Conservation (phyloP, 768 basidiomycete genomes). For the Lentinula detonsa region DNA sequence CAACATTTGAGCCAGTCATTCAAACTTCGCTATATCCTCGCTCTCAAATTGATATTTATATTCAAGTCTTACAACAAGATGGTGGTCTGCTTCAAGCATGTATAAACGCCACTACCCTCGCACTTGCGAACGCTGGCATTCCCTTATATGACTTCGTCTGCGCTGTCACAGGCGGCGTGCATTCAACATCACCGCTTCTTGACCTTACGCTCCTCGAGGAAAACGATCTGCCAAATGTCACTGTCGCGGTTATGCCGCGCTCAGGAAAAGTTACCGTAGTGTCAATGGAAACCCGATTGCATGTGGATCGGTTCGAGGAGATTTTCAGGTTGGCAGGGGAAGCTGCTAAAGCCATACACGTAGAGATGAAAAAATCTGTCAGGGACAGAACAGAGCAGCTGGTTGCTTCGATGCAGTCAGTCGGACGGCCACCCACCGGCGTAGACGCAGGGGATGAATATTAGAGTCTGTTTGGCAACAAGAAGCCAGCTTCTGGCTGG, state of each 20-base stretch:
- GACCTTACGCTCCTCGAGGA: slow-evolving; percentile 91
- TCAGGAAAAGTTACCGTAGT: slow-evolving; percentile 83
- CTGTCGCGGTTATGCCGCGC: slow-evolving; percentile 85
- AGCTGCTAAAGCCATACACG: slow-evolving; percentile 70
- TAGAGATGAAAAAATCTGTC: slow-evolving; percentile 78
- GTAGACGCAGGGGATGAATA: slow-evolving; percentile 27
- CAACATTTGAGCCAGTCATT: slow-evolving; percentile 95
- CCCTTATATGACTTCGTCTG: slow-evolving; percentile 89
- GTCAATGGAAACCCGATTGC: slow-evolving; percentile 91
- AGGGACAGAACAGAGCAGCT: slow-evolving; percentile 55
- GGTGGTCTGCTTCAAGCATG: slow-evolving; percentile 87
- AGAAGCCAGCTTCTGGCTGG: no score
- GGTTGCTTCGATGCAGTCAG: slow-evolving; percentile 54
- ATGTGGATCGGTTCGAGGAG: slow-evolving; percentile 89
- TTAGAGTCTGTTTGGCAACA: background rate
- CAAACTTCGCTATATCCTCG: slow-evolving; percentile 89
- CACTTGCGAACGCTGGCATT: slow-evolving; percentile 85
- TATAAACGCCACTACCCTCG: slow-evolving; percentile 93
- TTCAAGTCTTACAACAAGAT: slow-evolving; percentile 92
- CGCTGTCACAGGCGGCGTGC: slow-evolving; percentile 83
- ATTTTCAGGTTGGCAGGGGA: slow-evolving; percentile 75
- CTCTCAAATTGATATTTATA: slow-evolving; percentile 88
- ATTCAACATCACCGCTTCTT: slow-evolving; percentile 73
- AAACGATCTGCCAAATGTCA: slow-evolving; percentile 81
- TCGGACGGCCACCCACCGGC: slow-evolving; percentile 24